Conservation (phyloP, 2,329 filamentous ascomycete species). For the Diatrype stigma region DNA sequence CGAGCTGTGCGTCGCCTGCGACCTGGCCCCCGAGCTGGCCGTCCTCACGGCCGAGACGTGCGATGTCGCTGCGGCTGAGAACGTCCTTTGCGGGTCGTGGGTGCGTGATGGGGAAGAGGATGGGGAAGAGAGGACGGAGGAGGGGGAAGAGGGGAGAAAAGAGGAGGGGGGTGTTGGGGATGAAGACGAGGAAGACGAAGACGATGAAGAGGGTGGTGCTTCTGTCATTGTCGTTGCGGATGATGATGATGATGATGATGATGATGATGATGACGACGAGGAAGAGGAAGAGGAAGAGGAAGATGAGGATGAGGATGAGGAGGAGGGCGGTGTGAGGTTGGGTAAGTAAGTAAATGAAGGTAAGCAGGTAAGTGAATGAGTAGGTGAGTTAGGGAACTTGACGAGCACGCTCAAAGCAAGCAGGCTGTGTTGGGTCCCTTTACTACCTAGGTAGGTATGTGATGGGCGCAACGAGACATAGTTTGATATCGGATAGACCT, state of each 20-base stretch:
- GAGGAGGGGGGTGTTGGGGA: conserved; percentile 4
- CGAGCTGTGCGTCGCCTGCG: conserved; percentile 19
- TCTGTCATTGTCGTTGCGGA: conserved; percentile 5
- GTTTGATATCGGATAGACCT: too few relatives aligned
- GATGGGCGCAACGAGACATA: too few relatives aligned
- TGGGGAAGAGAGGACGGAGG: conserved; percentile 2
- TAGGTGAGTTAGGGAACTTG: too few relatives aligned
- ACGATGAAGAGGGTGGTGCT: conserved; percentile 11
- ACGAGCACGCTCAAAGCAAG: too few relatives aligned
- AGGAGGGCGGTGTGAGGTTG: conserved; percentile 5
- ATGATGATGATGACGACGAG: conserved; percentile 2
- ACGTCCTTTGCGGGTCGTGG: neutral
- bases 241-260: neutral
- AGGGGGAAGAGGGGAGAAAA: neutral
- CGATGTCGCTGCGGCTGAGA: conserved; percentile 2
- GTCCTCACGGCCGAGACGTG: conserved; percentile 10
- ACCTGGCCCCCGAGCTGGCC: conserved; percentile 8
- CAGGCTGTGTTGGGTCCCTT: too few relatives aligned
- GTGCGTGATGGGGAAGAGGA: neutral
- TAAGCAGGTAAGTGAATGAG: too few relatives aligned
- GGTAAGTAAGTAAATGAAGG: neutral
- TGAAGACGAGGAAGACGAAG: conserved; percentile 10
- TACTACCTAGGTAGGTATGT: too few relatives aligned
- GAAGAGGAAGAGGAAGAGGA: conserved; percentile 13
- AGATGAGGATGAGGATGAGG: conserved; percentile 15